Percentiles rank a stretch among this genome's conserved stretches.
These are phyloP conservation scores for Colletotrichum sp. DNA, from an alignment of 2,329 filamentous ascomycete species.

Conservation along the genomic window DNA sequence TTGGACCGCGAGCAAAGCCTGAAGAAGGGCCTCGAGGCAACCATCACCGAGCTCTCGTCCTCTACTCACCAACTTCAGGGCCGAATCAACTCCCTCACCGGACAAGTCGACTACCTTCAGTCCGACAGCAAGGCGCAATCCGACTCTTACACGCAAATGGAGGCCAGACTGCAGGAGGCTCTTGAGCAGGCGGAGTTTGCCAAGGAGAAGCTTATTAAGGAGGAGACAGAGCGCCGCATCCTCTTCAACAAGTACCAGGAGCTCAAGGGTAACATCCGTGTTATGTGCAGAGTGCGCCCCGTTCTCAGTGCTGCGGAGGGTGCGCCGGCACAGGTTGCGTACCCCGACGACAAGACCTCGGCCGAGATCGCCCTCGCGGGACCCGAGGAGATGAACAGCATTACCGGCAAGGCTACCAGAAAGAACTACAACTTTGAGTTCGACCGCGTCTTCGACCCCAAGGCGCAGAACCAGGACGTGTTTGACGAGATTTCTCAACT, in stretches of 20 bases:
- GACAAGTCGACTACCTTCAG: constrained; percentile 87
- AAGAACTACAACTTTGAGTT: constrained; percentile 89
- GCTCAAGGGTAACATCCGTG: constrained; percentile 96
- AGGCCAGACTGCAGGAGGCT: constrained; percentile 80
- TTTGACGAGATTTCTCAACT: constrained; percentile 97
- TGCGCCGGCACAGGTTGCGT: constrained; percentile 75
- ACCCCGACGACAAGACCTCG: constrained; percentile 82
- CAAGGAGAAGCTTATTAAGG: constrained; percentile 83
- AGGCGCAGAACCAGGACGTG: constrained; percentile 80
- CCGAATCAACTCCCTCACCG: constrained; percentile 75
- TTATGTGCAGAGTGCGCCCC: constrained; percentile 95
- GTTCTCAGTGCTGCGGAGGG: constrained; percentile 64
- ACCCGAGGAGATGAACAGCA: constrained; percentile 80
- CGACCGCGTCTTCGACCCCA: constrained; percentile 87
- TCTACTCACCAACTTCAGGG: constrained; percentile 74
- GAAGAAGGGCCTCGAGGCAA: constrained; percentile 57
- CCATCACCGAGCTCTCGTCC: constrained; percentile 62
- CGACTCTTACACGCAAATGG: constrained; percentile 81
- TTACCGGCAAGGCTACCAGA: constrained; percentile 72
- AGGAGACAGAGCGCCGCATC: constrained; percentile 88
- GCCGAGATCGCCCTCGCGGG: constrained; percentile 87
- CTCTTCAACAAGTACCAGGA: constrained; percentile 98
- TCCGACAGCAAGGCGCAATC: constrained; percentile 90
- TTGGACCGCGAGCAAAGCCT: constrained; percentile 68
- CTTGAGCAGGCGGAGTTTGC: constrained; percentile 71